These are phyloP conservation scores for Phytophthora foliorum DNA, from an alignment of 352 stramenopile genomes.

Conservation along the genomic window DNA sequence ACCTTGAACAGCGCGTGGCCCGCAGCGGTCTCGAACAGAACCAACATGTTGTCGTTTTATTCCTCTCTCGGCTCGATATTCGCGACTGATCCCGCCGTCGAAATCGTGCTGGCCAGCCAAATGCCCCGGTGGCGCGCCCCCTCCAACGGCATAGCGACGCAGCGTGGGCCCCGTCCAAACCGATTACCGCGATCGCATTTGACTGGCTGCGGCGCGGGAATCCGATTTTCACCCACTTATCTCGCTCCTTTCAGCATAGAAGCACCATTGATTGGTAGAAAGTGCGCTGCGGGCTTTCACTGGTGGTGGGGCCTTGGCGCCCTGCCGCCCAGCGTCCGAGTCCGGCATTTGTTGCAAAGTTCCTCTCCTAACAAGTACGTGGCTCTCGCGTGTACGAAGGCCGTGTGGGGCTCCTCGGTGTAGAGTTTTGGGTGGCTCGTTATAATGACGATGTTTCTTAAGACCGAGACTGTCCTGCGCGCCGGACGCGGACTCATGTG, in stretches of 20 bases:
- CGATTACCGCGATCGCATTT: constrained; percentile 24
- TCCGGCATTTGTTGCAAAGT: constrained; percentile 88
- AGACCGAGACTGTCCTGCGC: constrained; percentile 93
- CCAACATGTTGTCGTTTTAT: constrained; percentile 91
- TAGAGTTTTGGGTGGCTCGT: constrained; percentile 42
- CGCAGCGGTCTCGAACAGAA: constrained; percentile 99
- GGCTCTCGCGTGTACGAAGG: constrained; percentile 24
- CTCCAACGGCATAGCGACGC: neutral
- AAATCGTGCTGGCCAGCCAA: constrained; percentile 26
- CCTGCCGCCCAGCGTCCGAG: neutral
- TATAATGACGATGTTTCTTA: constrained; percentile 80
- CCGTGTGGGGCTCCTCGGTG: constrained; percentile 29
- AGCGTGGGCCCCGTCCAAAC: constrained; percentile 4
- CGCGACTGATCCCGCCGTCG: constrained; percentile 38
- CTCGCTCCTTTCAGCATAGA: neutral
- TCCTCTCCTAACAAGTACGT: constrained; percentile 90
- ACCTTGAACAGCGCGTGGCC: constrained; percentile 99
- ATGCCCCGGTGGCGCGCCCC: neutral
- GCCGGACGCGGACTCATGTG: constrained; percentile 50
- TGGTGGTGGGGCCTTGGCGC: constrained; percentile 43
- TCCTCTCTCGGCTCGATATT: constrained; percentile 35
- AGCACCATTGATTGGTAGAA: constrained; percentile 20
- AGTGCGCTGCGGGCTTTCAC: constrained; percentile 41
- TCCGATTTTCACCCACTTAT: constrained; percentile 39
- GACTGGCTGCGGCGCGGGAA: constrained; percentile 44